Conservation (phyloP, 257 asterid species). For the Paraleonurus japonicus region DNA sequence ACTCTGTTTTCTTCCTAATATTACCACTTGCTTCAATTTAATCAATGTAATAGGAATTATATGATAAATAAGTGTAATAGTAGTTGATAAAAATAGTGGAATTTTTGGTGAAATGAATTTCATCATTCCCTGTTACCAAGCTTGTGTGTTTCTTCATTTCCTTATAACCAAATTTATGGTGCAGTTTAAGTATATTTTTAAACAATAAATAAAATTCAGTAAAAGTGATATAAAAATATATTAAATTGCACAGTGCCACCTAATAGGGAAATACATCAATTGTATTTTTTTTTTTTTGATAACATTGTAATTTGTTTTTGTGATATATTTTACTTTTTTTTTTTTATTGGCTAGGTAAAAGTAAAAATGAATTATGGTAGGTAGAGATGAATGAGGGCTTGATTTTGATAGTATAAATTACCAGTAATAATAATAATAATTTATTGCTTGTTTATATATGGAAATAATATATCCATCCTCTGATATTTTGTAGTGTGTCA, state of each 20-base stretch:
- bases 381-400: conserved; percentile 12
- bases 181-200: too few relatives aligned
- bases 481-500: conserved; percentile 22
- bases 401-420: neutral
- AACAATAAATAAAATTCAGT: too few relatives aligned
- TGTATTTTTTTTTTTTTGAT: too few relatives aligned
- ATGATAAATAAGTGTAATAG: too few relatives aligned
- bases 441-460: conserved; percentile 17
- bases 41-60: neutral
- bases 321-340: too few relatives aligned
- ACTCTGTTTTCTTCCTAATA: neutral
- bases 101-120: too few relatives aligned
- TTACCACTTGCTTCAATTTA: neutral
- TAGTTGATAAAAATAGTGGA: neutral
- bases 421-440: conserved; percentile 13
- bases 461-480: conserved; percentile 10
- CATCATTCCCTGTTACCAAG: neutral
- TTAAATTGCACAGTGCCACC: too few relatives aligned
- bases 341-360: neutral
- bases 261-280: too few relatives aligned
- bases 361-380: neutral
- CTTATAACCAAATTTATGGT: neutral
- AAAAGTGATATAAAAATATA: too few relatives aligned
- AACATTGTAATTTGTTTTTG: too few relatives aligned
- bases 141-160: conserved; percentile 1